Conservation (phyloP, 345 rosid species). For the Ceriops zippeliana region DNA sequence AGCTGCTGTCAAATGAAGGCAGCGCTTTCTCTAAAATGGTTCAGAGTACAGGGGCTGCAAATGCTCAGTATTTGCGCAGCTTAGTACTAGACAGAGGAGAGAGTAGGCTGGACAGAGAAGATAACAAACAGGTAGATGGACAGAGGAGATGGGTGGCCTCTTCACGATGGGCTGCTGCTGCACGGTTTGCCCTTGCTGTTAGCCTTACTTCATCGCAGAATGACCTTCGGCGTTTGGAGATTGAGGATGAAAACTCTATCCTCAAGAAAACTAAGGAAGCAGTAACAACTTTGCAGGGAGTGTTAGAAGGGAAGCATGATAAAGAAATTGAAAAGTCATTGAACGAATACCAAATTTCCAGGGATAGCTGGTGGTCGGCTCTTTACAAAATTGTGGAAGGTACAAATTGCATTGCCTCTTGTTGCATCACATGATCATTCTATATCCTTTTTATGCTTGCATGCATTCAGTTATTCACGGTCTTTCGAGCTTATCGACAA, state of each 20-base stretch:
- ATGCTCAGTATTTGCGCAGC: slow-evolving; percentile 83
- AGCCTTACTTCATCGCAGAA: slow-evolving; percentile 72
- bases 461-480: background rate
- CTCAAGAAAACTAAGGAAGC: slow-evolving; percentile 82
- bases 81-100: slow-evolving; percentile 49
- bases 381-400: slow-evolving; percentile 92
- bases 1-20: slow-evolving; percentile 57
- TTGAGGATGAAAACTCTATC: slow-evolving; percentile 52
- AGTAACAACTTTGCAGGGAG: slow-evolving; percentile 68
- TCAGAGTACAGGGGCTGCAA: slow-evolving; percentile 91
- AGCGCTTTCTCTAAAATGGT: slow-evolving; percentile 96
- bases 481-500: background rate
- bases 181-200: slow-evolving; percentile 70
- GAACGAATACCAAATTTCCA: slow-evolving; percentile 45
- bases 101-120: slow-evolving; percentile 35
- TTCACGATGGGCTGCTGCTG: slow-evolving; percentile 86
- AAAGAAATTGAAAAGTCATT: slow-evolving; percentile 60
- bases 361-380: slow-evolving; percentile 94
- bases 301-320: slow-evolving; percentile 84
- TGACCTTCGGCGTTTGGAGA: slow-evolving; percentile 63
- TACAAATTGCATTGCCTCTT: slow-evolving; percentile 17
- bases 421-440: background rate
- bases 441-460: background rate
- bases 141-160: slow-evolving; percentile 70
- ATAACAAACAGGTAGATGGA: slow-evolving; percentile 53